These are phyloP conservation scores for Bisporella sp. DNA, from an alignment of 2,329 filamentous ascomycete species.

Conservation along the genomic window DNA sequence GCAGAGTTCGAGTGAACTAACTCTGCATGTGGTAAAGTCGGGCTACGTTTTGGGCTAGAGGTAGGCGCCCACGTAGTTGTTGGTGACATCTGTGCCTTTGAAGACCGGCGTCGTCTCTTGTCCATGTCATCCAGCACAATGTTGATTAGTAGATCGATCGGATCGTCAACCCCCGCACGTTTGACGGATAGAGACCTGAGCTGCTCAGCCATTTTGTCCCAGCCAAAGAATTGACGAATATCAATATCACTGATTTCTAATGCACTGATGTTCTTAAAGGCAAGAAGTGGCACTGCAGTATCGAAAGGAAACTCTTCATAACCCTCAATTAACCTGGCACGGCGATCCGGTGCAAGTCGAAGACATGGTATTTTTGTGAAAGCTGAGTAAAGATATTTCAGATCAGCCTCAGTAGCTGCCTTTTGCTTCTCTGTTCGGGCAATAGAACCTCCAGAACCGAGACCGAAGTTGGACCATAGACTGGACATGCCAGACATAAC, in stretches of 20 bases:
- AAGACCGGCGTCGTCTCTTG: conserved; percentile 78
- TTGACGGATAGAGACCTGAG: conserved; percentile 84
- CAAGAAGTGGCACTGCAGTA: conserved; percentile 90
- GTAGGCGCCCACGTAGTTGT: conserved; percentile 59
- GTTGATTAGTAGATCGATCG: conserved; percentile 80
- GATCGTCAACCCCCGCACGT: conserved; percentile 81
- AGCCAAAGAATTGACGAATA: conserved; percentile 94
- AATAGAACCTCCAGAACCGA: conserved; percentile 70
- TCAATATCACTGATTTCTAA: conserved; percentile 94
- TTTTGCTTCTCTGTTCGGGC: conserved; percentile 88
- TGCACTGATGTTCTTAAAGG: conserved; percentile 93
- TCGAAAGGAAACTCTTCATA: conserved; percentile 99
- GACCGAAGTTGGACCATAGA: conserved; percentile 82
- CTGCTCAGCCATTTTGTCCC: conserved; percentile 90
- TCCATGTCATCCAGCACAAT: conserved; percentile 97
- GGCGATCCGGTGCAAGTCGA: conserved; percentile 84
- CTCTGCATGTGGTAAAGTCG: conserved; percentile 57
- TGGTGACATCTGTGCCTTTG: conserved; percentile 77
- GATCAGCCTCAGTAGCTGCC: conserved; percentile 72
- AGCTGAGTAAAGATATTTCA: conserved; percentile 95
- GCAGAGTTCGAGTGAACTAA: conserved; percentile 60
- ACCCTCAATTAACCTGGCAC: conserved; percentile 79
- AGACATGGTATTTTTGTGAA: conserved; percentile 98
- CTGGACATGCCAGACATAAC: conserved; percentile 96
- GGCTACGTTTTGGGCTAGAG: conserved; percentile 54